Conservation (phyloP, 2,329 filamentous ascomycete genomes). For the Hypoxylon sp. region DNA sequence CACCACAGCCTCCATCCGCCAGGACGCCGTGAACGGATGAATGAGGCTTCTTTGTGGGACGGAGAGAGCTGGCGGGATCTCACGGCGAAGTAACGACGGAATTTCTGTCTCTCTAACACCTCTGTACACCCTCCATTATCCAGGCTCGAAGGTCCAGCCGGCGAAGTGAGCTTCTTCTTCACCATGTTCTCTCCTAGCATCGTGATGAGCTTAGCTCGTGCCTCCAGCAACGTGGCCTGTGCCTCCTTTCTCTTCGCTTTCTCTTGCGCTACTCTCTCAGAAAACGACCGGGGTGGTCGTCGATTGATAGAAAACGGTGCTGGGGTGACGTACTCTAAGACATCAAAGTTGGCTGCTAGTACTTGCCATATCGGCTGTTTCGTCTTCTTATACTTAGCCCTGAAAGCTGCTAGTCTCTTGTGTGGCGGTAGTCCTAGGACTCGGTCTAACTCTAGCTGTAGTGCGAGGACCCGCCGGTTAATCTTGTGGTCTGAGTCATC, state of each 20-base stretch:
- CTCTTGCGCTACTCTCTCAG: neutral
- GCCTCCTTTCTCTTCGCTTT: neutral
- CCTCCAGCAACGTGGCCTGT: neutral
- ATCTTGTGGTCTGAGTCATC: neutral
- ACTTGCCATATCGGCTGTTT: neutral
- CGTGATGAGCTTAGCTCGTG: neutral
- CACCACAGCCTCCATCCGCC: neutral
- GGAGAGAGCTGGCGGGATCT: neutral
- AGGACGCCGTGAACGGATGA: neutral
- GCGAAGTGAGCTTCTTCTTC: constrained; percentile 1
- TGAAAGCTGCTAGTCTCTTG: neutral
- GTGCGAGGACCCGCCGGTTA: neutral
- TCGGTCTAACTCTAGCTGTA: neutral
- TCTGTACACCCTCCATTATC: no score
- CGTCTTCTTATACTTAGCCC: neutral
- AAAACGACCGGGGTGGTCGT: neutral
- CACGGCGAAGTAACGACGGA: neutral
- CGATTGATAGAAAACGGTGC: neutral
- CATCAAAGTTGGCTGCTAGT: neutral
- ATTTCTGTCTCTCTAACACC: neutral
- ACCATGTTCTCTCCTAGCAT: neutral
- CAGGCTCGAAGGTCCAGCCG: neutral
- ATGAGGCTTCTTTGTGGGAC: neutral
- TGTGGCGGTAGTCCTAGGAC: neutral
- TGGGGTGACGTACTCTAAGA: no score